A percentile compares a stretch with the other conserved stretches of the same genome.
These are phyloP conservation scores for Nectriaceae sp. DNA, from an alignment of 2,329 filamentous ascomycete genomes.

Conservation along the genomic window DNA sequence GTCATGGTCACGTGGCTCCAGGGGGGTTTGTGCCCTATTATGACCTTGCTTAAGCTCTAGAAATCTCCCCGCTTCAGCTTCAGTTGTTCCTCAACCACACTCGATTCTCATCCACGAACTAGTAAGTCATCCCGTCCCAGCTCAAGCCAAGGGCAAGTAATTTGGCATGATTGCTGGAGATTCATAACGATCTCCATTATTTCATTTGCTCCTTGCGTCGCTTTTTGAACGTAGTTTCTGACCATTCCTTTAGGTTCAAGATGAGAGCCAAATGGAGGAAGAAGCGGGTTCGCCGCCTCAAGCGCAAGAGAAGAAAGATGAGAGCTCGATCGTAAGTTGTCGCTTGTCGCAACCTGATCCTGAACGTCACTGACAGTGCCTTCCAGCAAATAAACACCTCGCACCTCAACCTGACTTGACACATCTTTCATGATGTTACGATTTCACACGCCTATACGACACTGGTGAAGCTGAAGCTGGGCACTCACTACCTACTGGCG, in stretches of 20 bases:
- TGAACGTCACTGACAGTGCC: constrained; percentile 32
- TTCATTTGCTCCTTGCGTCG: neutral
- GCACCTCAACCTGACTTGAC: constrained; percentile 58
- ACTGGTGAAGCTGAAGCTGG: constrained; percentile 26
- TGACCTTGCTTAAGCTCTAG: constrained; percentile 31
- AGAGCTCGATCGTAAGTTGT: constrained; percentile 86
- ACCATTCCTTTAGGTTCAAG: constrained; percentile 48
- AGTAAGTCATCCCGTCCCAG: constrained; percentile 31
- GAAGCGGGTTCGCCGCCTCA: constrained; percentile 98
- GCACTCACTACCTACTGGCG: constrained; percentile 19
- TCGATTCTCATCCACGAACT: constrained; percentile 49
- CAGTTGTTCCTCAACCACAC: constrained; percentile 44
- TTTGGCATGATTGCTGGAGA: constrained; percentile 9
- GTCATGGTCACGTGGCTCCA: constrained; percentile 33
- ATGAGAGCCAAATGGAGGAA: constrained; percentile 99
- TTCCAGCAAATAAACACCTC: constrained; percentile 68
- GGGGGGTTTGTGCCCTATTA: constrained; percentile 41
- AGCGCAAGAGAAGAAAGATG: constrained; percentile 99
- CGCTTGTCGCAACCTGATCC: constrained; percentile 8
- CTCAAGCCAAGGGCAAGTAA: constrained; percentile 9
- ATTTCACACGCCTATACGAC: constrained; percentile 34
- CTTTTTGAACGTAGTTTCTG: constrained; percentile 17
- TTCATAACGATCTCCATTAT: neutral
- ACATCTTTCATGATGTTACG: constrained; percentile 44
- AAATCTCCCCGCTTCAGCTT: constrained; percentile 31